Evolutionary conservation across 2,329 filamentous ascomycete genomes (phyloP), one percentile per base, ranked within the genome.

Genomic region (Fusarium clavum): DNA sequence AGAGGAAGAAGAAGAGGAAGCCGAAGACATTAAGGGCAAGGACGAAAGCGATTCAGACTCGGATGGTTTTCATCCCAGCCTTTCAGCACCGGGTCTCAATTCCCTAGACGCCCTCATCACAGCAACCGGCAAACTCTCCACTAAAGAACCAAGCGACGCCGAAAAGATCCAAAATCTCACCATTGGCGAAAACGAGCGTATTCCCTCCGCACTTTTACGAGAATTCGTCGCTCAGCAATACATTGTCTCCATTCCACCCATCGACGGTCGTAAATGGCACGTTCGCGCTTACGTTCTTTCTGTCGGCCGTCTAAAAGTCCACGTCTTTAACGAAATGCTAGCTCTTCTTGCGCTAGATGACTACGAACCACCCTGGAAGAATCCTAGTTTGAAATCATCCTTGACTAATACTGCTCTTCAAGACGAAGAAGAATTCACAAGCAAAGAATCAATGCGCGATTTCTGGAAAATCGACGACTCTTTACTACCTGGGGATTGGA

Each of bases 401-500:
- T 64, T 81, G 32, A 81, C 80, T 11, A 81, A 81, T 49, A 81
- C 79, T 4, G 77, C 78, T 0, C 75, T 82, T 1, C 80, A 81
- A 62, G 75, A 79, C 0, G 78, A 78, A 22, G 79, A 77, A 0
- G 79, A 80, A 6, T 76, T 80, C 8, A 73, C 72, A 3, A 66
- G 61, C 30, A 76, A 49, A 52, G 69, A 76, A 25, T 80, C 79
- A 9, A 81, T 81, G 79, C 67, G 79, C 3, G 74, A 79, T 25
- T 80, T 81, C 43, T 80, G 77, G 77, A 61, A 64, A 0, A 40
- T 73, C 1, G 63, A 75, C 0, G 75, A 80, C 13, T 68, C 77
- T n/a, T 8, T 80, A 8, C 70, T 80, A 0, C 75, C 77, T 0
- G 73, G 71, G 0, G 64, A 75, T 3, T 81, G 79, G 80, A 81